Evolutionary conservation across 768 basidiomycete species (phyloP).

Genomic region (Boletus tomentosulus): DNA sequence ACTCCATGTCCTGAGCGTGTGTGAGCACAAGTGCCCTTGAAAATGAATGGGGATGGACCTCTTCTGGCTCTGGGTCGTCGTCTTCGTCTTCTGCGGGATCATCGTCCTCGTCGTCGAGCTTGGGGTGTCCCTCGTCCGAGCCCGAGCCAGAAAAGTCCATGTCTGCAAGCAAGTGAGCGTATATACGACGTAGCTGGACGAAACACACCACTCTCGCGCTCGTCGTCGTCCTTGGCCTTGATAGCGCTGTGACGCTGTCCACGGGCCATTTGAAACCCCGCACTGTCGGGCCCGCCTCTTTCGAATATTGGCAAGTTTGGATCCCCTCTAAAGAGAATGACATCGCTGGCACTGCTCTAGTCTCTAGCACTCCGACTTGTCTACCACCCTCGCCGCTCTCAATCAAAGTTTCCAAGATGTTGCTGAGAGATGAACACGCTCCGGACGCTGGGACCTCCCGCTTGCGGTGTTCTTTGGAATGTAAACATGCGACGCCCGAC

Average conservation of each 20-base stretch:
- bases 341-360: too few species aligned
- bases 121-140: constrained; percentile 36
- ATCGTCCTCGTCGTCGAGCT: constrained; percentile 32
- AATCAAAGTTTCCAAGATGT: too few species aligned
- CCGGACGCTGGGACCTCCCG: too few species aligned
- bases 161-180: constrained; percentile 1
- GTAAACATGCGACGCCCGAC: too few species aligned
- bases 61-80: constrained; percentile 14
- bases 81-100: constrained; percentile 24
- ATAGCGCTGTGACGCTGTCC: neutral
- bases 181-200: neutral
- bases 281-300: too few species aligned
- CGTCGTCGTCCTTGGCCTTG: neutral
- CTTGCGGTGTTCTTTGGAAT: too few species aligned
- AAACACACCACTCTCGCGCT: neutral
- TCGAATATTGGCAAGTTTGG: too few species aligned
- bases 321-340: too few species aligned
- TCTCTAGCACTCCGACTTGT: too few species aligned
- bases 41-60: neutral
- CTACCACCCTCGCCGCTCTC: too few species aligned
- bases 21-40: neutral
- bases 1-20: constrained; percentile 28
- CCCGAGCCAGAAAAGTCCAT: constrained; percentile 24
- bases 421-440: too few species aligned
- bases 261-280: neutral